Conservation (phyloP, 495 filamentous ascomycete species). For the Bombardia bombarda region DNA sequence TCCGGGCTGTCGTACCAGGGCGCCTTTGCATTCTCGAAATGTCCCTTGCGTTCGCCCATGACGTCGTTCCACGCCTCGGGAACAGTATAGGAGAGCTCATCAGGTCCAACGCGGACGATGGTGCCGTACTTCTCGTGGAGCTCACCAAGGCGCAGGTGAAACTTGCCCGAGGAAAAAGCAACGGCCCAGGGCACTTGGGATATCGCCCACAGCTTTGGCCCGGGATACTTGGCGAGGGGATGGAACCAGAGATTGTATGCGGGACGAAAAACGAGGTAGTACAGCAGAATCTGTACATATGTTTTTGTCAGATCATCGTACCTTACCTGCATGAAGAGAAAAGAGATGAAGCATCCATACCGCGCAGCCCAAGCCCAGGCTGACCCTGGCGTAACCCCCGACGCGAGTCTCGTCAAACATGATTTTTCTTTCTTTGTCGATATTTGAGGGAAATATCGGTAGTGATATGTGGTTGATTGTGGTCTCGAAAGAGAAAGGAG, state of each 20-base stretch:
- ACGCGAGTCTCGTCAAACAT: no score
- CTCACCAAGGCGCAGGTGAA: conserved; percentile 7
- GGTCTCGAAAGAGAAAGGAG: no score
- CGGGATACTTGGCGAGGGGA: conserved; percentile 42
- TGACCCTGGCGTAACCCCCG: no score
- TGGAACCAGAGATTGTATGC: conserved; percentile 49
- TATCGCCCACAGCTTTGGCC: conserved; percentile 36
- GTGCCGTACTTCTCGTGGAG: conserved; percentile 46
- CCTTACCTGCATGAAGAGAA: no score
- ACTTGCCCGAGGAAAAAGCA: conserved; percentile 10
- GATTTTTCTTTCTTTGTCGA: no score
- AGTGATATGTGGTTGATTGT: no score
- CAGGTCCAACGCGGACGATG: conserved; percentile 48
- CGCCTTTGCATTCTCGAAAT: conserved; percentile 29
- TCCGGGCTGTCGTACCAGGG: conserved; percentile 15
- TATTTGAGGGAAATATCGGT: no score
- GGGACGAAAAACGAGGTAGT: no score
- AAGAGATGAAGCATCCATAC: no score
- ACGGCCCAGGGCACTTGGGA: conserved; percentile 28
- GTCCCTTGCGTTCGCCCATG: conserved; percentile 36
- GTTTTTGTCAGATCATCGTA: no score
- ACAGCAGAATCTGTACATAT: no score
- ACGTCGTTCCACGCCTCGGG: conserved; percentile 51
- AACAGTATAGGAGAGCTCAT: conserved; percentile 47
- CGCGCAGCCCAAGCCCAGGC: no score